Conservation (phyloP, 2,329 filamentous ascomycete genomes). For the Phoma sp. region DNA sequence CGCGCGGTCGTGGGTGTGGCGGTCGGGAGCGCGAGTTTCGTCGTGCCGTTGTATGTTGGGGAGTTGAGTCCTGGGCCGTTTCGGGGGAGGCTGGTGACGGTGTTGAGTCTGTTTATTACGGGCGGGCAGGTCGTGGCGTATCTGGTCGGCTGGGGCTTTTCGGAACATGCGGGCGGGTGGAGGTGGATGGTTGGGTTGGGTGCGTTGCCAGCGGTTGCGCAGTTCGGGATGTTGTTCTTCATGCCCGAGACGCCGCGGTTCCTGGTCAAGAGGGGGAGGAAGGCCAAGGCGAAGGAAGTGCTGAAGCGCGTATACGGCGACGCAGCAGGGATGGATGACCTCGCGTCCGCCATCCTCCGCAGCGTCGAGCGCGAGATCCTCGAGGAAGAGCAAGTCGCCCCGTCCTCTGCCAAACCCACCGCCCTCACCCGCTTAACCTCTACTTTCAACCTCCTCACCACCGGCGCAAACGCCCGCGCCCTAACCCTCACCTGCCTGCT, state of each 20-base stretch:
- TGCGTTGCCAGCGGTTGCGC: conserved; percentile 74
- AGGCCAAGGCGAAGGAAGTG: conserved; percentile 67
- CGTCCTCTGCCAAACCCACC: conserved; percentile 48
- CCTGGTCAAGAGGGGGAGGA: conserved; percentile 73
- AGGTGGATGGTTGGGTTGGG: conserved; percentile 91
- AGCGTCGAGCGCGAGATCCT: conserved; percentile 76
- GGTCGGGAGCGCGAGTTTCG: conserved; percentile 78
- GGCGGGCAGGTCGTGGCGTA: conserved; percentile 90
- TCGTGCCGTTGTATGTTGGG: conserved; percentile 79
- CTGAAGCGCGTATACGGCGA: conserved; percentile 68
- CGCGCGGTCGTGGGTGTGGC: conserved; percentile 73
- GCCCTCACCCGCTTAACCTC: conserved; percentile 62
- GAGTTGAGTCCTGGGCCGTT: conserved; percentile 80
- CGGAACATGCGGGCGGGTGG: conserved; percentile 69
- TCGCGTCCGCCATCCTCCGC: conserved; percentile 67
- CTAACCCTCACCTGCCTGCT: conserved; percentile 84
- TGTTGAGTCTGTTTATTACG: conserved; percentile 83
- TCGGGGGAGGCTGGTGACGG: conserved; percentile 80
- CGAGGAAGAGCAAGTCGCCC: conserved; percentile 64
- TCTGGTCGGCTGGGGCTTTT: conserved; percentile 78
- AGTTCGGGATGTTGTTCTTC: conserved; percentile 69
- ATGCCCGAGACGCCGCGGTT: conserved; percentile 92
- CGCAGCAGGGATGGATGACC: conserved; percentile 36
- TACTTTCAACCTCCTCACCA: conserved; percentile 49
- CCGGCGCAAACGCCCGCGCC: conserved; percentile 70